These are phyloP conservation scores for Penicillium cataractarum DNA, from an alignment of 495 filamentous ascomycete species.

Conservation along the genomic window DNA sequence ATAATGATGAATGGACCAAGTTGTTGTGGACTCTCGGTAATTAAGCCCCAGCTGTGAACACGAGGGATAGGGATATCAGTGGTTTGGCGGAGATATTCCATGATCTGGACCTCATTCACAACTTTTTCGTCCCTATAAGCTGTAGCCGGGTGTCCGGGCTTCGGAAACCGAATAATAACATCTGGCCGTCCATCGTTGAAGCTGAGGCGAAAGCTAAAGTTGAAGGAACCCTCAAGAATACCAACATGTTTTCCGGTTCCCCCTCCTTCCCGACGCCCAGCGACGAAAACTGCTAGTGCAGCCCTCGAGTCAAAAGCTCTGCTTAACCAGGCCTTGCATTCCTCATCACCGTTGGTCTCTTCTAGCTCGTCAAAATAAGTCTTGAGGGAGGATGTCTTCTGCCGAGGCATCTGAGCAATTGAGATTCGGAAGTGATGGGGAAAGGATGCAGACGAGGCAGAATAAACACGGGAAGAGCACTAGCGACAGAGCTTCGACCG, in stretches of 20 bases:
- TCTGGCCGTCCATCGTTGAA: too few relatives aligned
- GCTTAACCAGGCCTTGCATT: slow-evolving; percentile 21
- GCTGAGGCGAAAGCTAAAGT: too few relatives aligned
- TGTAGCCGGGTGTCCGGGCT: slow-evolving; percentile 33
- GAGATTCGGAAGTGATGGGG: slow-evolving; percentile 3
- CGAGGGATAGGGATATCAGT: slow-evolving; percentile 44
- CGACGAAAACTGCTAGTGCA: slow-evolving; percentile 31
- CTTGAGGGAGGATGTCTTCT: slow-evolving; percentile 24
- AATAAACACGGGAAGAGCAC: neutral
- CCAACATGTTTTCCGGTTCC: too few relatives aligned
- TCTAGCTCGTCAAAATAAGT: slow-evolving; percentile 27
- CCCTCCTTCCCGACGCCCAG: slow-evolving; percentile 29
- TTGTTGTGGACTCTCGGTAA: slow-evolving; percentile 37
- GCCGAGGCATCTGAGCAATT: slow-evolving; percentile 20
- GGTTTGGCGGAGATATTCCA: slow-evolving; percentile 40
- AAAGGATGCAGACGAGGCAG: slow-evolving; percentile 1
- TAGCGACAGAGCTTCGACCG: slow-evolving; percentile 1
- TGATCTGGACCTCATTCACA: slow-evolving; percentile 40
- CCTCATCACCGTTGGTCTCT: slow-evolving; percentile 24
- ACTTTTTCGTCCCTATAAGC: slow-evolving; percentile 42
- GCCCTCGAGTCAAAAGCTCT: slow-evolving; percentile 22
- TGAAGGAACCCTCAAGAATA: too few relatives aligned
- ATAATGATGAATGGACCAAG: slow-evolving; percentile 49
- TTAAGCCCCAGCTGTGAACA: slow-evolving; percentile 39
- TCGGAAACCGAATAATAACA: slow-evolving; percentile 41